Conservation (phyloP, 257 asterid genomes). For the Ocimum tenuiflorum region DNA sequence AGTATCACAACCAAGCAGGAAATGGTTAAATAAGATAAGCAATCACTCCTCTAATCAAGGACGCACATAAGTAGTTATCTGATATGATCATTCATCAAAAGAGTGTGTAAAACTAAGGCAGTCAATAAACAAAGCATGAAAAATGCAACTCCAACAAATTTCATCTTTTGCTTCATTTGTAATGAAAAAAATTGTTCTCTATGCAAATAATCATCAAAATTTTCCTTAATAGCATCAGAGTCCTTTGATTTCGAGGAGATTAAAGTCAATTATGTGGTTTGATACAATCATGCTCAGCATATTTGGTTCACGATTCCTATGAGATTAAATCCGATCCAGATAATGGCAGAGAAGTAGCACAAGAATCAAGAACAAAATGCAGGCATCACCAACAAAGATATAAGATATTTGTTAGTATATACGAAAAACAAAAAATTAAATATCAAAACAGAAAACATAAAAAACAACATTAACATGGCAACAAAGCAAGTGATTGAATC, state of each 20-base stretch:
- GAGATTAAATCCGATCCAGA: not conserved
- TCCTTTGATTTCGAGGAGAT: constrained; percentile 1
- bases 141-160: not conserved
- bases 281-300: no score
- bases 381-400: not conserved
- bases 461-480: not conserved
- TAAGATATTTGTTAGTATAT: not conserved
- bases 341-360: not conserved
- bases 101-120: not conserved
- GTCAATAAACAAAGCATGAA: not conserved
- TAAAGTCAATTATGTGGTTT: not conserved
- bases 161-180: not conserved
- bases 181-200: not conserved
- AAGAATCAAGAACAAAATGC: not conserved
- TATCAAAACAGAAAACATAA: constrained; percentile 4
- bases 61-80: not conserved
- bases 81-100: not conserved
- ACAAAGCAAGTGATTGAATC: not conserved
- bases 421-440: not conserved
- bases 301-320: not conserved
- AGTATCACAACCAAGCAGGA: not conserved
- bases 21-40: constrained; percentile 12
- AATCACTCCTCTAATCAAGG: not conserved
- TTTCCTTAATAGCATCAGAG: not conserved
- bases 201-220: not conserved